Conservation (phyloP, 345 rosid species). For the Turnera subulata region DNA sequence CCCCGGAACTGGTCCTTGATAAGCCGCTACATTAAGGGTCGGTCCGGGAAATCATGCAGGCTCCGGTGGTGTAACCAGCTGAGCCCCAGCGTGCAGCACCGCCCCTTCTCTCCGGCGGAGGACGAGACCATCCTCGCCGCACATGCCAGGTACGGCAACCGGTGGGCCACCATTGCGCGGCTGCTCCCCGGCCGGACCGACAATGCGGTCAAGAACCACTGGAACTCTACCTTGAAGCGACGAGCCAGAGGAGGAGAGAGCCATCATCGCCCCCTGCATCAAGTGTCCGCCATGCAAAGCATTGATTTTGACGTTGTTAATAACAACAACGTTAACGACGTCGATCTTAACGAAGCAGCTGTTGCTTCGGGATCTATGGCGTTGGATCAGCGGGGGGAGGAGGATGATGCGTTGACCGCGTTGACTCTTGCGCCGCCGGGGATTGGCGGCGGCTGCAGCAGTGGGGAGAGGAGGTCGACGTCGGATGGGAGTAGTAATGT, state of each 20-base stretch:
- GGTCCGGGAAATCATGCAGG: conserved; percentile 58
- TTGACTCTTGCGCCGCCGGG: conserved; percentile 72
- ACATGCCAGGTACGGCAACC: conserved; percentile 52
- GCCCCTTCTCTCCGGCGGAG: conserved; percentile 47
- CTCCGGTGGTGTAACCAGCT: conserved; percentile 59
- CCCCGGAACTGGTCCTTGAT: conserved; percentile 56
- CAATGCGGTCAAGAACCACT: conserved; percentile 61
- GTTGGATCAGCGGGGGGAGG: conserved; percentile 11
- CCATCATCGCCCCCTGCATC: background rate
- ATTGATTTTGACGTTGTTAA: background rate
- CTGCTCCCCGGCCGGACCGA: conserved; percentile 57
- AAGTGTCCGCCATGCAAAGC: background rate
- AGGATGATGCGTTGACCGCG: conserved; percentile 57
- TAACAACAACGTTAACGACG: no score
- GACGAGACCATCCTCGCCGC: conserved; percentile 54
- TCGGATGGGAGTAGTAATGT: conserved; percentile 25
- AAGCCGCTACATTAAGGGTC: conserved; percentile 46
- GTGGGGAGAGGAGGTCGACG: conserved; percentile 17
- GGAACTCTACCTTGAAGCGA: conserved; percentile 59
- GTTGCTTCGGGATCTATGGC: background rate
- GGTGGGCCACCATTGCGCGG: conserved; percentile 65
- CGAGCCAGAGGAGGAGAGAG: conserved; percentile 29
- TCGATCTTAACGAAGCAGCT: no score
- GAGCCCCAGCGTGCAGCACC: conserved; percentile 54
- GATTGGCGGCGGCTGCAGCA: conserved; percentile 10